Percentiles rank a stretch among this genome's conserved stretches.
phyloP scores from a whole-genome alignment of 2,329 filamentous ascomycete genomes.

The Cladophialophora bantiana region DNA sequence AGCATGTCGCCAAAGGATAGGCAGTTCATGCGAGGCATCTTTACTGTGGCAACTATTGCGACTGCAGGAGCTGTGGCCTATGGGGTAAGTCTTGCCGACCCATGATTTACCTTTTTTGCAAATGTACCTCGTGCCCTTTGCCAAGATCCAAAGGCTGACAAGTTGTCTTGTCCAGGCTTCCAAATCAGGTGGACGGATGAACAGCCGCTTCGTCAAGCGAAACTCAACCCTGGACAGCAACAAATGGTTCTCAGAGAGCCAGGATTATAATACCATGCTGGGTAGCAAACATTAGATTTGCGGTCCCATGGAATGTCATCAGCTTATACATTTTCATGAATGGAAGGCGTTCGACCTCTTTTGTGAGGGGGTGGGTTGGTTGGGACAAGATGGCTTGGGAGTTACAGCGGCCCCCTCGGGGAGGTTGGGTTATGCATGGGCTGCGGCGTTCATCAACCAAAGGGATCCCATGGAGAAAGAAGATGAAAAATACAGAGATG shows the following conservation, averaged over 20 bases:
- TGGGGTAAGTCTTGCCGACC: constrained; percentile 33
- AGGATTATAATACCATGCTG: constrained; percentile 24
- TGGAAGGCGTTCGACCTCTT: not conserved
- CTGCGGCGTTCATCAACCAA: not conserved
- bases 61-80: constrained; percentile 30
- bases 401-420: not conserved
- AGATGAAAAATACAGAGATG: not conserved
- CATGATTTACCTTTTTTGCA: not conserved
- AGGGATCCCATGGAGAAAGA: not conserved
- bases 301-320: not conserved
- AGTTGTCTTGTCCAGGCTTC: constrained; percentile 26
- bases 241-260: constrained; percentile 36
- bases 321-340: not conserved
- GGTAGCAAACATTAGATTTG: constrained; percentile 11
- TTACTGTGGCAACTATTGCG: constrained; percentile 26
- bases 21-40: constrained; percentile 30
- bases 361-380: not conserved
- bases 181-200: constrained; percentile 31
- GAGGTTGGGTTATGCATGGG: not conserved
- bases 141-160: constrained; percentile 12
- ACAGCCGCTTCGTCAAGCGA: constrained; percentile 29
- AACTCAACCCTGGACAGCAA: constrained; percentile 32
- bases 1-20: constrained; percentile 20
- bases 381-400: not conserved
- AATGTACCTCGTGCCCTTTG: not conserved